Conservation (phyloP, 352 stramenopile species). For the Phytophthora multivora region DNA sequence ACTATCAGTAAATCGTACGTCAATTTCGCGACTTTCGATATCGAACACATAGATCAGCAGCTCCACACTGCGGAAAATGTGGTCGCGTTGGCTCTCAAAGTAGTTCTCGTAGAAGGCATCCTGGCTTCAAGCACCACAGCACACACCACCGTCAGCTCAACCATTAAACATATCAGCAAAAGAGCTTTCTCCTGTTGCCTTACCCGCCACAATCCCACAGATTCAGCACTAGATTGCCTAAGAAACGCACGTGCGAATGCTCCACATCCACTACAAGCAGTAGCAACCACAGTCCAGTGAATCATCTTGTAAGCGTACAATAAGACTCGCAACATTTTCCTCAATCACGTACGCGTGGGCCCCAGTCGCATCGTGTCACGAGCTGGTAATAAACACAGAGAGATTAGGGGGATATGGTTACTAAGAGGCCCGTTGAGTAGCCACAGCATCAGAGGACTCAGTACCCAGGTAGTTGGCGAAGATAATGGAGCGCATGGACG, state of each 20-base stretch:
- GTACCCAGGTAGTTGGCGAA: conserved; percentile 99
- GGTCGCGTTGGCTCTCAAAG: conserved; percentile 98
- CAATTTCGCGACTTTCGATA: conserved; percentile 93
- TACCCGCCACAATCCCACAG: conserved; percentile 99
- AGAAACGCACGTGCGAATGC: conserved; percentile 94
- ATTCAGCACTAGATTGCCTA: conserved; percentile 98
- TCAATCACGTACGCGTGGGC: conserved; percentile 80
- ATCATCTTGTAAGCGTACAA: neutral
- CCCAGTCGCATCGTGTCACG: conserved; percentile 97
- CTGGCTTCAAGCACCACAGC: conserved; percentile 71
- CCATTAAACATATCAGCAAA: neutral
- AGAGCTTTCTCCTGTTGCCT: conserved; percentile 7
- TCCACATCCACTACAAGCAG: conserved; percentile 86
- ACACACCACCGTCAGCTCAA: conserved; percentile 8
- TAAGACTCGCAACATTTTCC: neutral
- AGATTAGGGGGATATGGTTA: neutral
- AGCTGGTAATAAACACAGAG: conserved; percentile 43
- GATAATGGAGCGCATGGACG: conserved; percentile 99
- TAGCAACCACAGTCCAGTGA: conserved; percentile 11
- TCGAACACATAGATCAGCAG: conserved; percentile 99
- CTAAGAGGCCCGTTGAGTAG: neutral
- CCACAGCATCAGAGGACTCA: neutral
- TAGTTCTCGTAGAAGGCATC: conserved; percentile 99
- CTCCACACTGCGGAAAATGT: conserved; percentile 99
- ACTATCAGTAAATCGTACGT: conserved; percentile 39